phyloP scores from a whole-genome alignment of 148 eudicot species.

The Silene uniflora region DNA sequence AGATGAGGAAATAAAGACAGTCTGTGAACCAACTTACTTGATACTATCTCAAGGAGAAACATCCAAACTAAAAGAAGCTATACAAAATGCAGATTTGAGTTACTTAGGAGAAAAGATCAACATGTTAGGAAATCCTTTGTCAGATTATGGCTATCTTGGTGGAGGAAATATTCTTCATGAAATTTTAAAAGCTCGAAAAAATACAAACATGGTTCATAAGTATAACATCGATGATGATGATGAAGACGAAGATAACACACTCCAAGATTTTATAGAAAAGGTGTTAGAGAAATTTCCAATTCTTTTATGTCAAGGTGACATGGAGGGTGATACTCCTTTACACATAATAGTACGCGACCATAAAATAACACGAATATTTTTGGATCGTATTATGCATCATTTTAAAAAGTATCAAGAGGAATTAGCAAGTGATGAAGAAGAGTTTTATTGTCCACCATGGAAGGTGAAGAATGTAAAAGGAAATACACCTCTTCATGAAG shows the following conservation, averaged over 20 bases:
- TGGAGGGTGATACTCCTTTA: constrained; percentile 16
- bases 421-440: constrained; percentile 4
- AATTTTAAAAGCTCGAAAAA: neutral
- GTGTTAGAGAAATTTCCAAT: constrained; percentile 7
- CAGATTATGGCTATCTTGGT: constrained; percentile 1
- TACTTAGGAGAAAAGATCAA: neutral
- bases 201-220: no score
- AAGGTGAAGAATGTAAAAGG: constrained; percentile 23
- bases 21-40: neutral
- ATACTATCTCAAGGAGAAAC: neutral
- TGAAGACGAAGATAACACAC: neutral
- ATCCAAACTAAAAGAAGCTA: neutral
- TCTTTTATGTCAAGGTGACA: constrained; percentile 5
- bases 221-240: neutral
- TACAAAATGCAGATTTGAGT: neutral
- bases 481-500: constrained; percentile 19
- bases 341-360: neutral
- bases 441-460: constrained; percentile 18
- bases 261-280: neutral
- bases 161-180: constrained; percentile 3
- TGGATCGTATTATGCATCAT: neutral
- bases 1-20: neutral
- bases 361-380: neutral
- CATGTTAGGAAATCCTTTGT: neutral
- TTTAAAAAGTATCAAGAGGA: neutral